These are phyloP conservation scores for Tirmania nivea DNA, from an alignment of 495 filamentous ascomycete species.

Conservation along the genomic window DNA sequence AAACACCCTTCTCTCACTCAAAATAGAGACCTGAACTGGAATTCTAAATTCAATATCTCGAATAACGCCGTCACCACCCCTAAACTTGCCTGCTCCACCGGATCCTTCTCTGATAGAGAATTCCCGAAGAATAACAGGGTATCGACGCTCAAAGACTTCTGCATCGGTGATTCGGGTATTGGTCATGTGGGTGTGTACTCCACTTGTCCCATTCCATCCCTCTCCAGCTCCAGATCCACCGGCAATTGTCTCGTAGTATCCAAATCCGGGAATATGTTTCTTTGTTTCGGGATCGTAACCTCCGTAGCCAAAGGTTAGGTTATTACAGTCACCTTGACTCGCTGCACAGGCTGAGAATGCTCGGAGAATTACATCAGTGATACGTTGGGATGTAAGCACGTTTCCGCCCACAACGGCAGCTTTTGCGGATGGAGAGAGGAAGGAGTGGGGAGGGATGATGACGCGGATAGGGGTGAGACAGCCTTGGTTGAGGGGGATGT, in stretches of 20 bases:
- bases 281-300: constrained; percentile 42
- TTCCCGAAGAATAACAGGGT: constrained; percentile 67
- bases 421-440: constrained; percentile 66
- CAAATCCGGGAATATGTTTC: constrained; percentile 50
- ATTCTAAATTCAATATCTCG: constrained; percentile 89
- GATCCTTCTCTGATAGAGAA: constrained; percentile 52
- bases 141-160: constrained; percentile 86
- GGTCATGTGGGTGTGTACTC: constrained; percentile 96
- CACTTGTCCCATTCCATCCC: constrained; percentile 69
- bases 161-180: constrained; percentile 94
- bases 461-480: constrained; percentile 77
- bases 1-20: constrained; percentile 72
- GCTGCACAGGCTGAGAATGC: constrained; percentile 82
- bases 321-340: constrained; percentile 83
- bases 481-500: constrained; percentile 93
- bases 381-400: constrained; percentile 71
- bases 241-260: constrained; percentile 95
- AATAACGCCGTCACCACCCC: constrained; percentile 74
- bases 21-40: constrained; percentile 68
- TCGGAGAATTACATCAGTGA: constrained; percentile 83
- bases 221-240: constrained; percentile 77
- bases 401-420: constrained; percentile 94
- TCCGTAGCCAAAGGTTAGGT: constrained; percentile 67
- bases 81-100: constrained; percentile 53
- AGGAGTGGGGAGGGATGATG: constrained; percentile 56